A percentile compares a stretch with the other conserved stretches of the same genome.
These are phyloP conservation scores for Calonectria pseudoturangicola DNA, from an alignment of 2,329 filamentous ascomycete genomes.

Conservation along the genomic window DNA sequence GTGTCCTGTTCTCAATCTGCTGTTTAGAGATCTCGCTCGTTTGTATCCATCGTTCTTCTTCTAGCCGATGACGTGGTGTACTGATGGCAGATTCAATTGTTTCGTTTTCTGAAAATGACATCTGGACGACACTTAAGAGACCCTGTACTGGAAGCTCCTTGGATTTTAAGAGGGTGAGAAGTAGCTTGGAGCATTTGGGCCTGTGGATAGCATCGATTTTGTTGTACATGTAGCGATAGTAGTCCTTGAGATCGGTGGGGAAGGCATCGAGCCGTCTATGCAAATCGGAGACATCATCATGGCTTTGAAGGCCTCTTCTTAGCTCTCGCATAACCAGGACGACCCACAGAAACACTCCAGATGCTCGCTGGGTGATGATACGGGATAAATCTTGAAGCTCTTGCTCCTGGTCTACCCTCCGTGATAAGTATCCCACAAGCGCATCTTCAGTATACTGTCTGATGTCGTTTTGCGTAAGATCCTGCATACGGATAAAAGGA, in stretches of 20 bases:
- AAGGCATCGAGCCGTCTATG: background rate
- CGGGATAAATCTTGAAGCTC: background rate
- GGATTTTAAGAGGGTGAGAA: background rate
- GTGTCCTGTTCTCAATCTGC: conserved; percentile 3
- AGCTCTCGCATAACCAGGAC: background rate
- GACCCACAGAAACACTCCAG: background rate
- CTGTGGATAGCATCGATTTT: background rate
- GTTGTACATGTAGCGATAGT: conserved; percentile 11
- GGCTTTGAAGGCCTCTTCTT: background rate
- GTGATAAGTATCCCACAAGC: background rate
- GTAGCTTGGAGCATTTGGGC: background rate
- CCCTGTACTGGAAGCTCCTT: conserved; percentile 14
- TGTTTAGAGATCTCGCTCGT: background rate
- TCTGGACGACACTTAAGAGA: background rate
- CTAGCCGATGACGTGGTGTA: background rate
- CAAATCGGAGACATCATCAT: conserved; percentile 7
- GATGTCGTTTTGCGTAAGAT: background rate
- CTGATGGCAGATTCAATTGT: conserved; percentile 1
- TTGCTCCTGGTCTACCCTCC: background rate
- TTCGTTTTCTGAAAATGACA: conserved; percentile 7
- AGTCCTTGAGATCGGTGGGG: conserved; percentile 1
- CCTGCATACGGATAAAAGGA: conserved; percentile 7
- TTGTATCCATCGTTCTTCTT: background rate
- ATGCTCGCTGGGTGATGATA: background rate
- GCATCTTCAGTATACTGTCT: background rate